phyloP scores from a whole-genome alignment of 139 green algal genomes.

The Coelastrella sp. region DNA sequence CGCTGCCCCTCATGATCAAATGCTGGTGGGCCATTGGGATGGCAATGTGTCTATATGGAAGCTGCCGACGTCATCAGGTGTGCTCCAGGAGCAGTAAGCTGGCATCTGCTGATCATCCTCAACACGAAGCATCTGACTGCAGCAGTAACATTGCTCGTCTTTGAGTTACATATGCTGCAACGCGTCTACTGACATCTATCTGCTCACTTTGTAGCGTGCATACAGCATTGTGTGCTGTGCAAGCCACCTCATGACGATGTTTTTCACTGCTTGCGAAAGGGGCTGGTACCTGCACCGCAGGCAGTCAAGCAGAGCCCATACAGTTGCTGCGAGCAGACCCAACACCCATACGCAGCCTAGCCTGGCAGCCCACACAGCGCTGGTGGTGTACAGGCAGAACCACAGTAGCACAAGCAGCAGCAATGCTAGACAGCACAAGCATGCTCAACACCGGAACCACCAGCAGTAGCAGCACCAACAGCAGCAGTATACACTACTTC shows the following conservation, averaged over 20 bases:
- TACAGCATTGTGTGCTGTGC: not conserved
- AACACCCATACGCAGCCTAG: constrained; percentile 3
- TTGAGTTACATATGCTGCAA: not conserved
- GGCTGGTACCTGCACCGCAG: not conserved
- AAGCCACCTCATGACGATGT: too few relatives aligned
- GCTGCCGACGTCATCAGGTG: constrained; percentile 33
- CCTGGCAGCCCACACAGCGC: constrained; percentile 36
- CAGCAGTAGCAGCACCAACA: not conserved
- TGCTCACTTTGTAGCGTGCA: not conserved
- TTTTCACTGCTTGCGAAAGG: too few relatives aligned
- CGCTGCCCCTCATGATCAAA: constrained; percentile 58
- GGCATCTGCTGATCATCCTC: not conserved
- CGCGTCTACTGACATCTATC: too few relatives aligned
- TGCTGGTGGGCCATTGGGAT: constrained; percentile 77
- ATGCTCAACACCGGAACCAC: not conserved
- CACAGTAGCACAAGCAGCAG: not conserved
- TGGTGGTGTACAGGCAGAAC: not conserved
- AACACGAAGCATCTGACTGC: not conserved
- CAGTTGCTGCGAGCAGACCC: constrained; percentile 33
- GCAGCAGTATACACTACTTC: constrained; percentile 13
- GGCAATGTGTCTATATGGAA: constrained; percentile 65
- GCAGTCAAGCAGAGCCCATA: not conserved
- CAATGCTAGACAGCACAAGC: not conserved
- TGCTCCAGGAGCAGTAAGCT: not conserved
- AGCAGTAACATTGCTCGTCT: not conserved